Percentiles rank a stretch among this genome's conserved stretches.
Evolutionary conservation across 192 early-diverging fungal genomes (phyloP).

Genomic region (Thamnidium elegans): DNA sequence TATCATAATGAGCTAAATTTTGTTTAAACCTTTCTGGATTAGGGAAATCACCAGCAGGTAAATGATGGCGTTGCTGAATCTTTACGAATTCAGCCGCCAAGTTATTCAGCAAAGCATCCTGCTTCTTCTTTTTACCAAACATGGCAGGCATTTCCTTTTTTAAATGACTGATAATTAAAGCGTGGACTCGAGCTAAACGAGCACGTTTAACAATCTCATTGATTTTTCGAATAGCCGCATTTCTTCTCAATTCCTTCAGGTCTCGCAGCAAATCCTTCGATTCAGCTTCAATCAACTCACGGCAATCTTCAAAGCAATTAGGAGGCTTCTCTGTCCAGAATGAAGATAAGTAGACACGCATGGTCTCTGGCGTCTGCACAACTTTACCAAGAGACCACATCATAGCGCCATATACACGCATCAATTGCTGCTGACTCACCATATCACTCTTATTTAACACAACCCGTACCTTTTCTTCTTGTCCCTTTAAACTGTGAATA

Average conservation of each 20-base stretch:
- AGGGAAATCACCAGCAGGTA: constrained; percentile 54
- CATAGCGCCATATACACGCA: constrained; percentile 85
- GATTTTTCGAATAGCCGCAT: constrained; percentile 74
- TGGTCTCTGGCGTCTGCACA: constrained; percentile 78
- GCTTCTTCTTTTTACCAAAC: constrained; percentile 74
- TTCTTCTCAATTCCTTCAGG: constrained; percentile 66
- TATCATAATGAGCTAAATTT: constrained; percentile 39
- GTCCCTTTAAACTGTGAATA: constrained; percentile 66
- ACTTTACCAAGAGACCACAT: constrained; percentile 93
- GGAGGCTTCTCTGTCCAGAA: constrained; percentile 72
- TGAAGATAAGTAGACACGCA: constrained; percentile 73
- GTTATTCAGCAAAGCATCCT: constrained; percentile 66
- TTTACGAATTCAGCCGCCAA: constrained; percentile 65
- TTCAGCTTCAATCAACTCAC: constrained; percentile 61
- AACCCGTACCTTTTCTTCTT: constrained; percentile 80
- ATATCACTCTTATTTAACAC: constrained; percentile 84
- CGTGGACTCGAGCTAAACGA: constrained; percentile 68
- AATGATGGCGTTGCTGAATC: constrained; percentile 64
- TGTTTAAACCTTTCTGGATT: constrained; percentile 41
- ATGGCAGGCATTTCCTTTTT: constrained; percentile 74
- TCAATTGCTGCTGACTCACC: constrained; percentile 79
- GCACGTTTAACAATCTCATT: constrained; percentile 87
- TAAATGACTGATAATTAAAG: constrained; percentile 75
- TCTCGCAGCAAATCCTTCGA: constrained; percentile 71
- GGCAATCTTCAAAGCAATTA: constrained; percentile 64